A percentile compares a stretch with the other conserved stretches of the same genome.
Conservation (phyloP, 164 flowering plant species). For the Malania oleifera region DNA sequence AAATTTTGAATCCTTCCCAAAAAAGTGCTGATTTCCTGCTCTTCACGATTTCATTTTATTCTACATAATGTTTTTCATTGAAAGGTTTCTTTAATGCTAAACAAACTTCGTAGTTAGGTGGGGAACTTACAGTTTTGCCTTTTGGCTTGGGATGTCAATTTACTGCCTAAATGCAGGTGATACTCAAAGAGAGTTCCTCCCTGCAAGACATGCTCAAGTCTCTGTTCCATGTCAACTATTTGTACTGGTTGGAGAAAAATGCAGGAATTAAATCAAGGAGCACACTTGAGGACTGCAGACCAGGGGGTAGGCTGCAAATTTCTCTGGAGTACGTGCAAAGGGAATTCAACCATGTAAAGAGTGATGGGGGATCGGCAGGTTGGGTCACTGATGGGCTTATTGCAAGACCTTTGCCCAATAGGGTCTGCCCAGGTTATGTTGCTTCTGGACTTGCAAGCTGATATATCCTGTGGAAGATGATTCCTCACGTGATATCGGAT, state of each 20-base stretch:
- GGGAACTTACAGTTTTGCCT: too few species aligned
- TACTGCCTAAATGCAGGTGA: constrained; percentile 48
- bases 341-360: constrained; percentile 75
- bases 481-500: too few species aligned
- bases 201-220: constrained; percentile 87
- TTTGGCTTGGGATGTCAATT: background rate
- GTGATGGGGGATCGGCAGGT: constrained; percentile 61
- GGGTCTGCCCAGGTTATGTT: constrained; percentile 38
- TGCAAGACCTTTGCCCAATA: constrained; percentile 76
- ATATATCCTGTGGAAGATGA: too few species aligned
- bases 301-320: constrained; percentile 72
- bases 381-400: constrained; percentile 87
- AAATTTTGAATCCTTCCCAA: too few species aligned
- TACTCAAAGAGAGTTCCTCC: constrained; percentile 66
- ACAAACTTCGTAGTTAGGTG: too few species aligned
- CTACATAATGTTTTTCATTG: too few species aligned
- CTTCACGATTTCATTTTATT: too few species aligned
- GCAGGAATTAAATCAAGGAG: constrained; percentile 60
- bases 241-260: constrained; percentile 92
- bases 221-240: constrained; percentile 78
- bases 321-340: constrained; percentile 78
- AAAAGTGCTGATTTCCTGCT: too few species aligned
- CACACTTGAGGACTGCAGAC: constrained; percentile 51
- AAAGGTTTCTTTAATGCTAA: too few species aligned
- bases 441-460: constrained; percentile 7